Base-by-base conservation (phyloP, 1,139 yeast species). In the Magnusiomyces clavatus region DNA sequence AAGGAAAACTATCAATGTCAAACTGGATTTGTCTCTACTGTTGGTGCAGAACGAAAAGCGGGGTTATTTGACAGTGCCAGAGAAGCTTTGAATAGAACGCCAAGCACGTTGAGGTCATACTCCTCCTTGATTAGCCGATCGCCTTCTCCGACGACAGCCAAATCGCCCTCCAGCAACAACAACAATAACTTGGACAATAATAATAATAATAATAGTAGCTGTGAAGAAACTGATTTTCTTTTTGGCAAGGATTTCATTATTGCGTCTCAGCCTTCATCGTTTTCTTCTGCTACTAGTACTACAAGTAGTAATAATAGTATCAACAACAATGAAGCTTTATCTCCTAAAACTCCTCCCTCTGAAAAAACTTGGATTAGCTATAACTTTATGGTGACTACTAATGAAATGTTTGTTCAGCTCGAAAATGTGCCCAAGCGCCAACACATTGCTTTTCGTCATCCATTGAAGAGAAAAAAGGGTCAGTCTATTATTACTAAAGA, bases 401-500 rank as follows among this genome's bases (percentile, higher is more conserved):
- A 45, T 37, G n/a, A 19, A 13, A 13, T 19, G 41, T 45, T 45
- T 45, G 40, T 19, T 19, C 6, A 37, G 10, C 3, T 45, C 10
- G 20, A 17, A 13, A 41, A 41, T 8, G n/a, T 45, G 11, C 48
- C 48, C 12, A 17, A 10, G 35, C 48, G 48, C 5, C 13, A 16
- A 2, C 48, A 45, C 24, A 17, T 19, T 11, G 36, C 48, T 12
- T 45, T 45, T 36, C n/a, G 17, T 12, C 48, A 45, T 24, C 42
- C 42, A 13, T 14, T 10, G 17, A 16, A 37, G 36, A 19, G 6
- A 34, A 45, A 37, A 35, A 17, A 17, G 31, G 35, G 35, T 8
- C 42, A 45, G 31, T 29, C 39, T n/a, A 19, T 37, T 12, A 45
- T 45, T 35, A 45, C 42, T 4, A 40, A 41, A 6, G 48, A 45